Base-by-base conservation (phyloP, 176 grass and related monocot species). In the Carex scoparia region DNA sequence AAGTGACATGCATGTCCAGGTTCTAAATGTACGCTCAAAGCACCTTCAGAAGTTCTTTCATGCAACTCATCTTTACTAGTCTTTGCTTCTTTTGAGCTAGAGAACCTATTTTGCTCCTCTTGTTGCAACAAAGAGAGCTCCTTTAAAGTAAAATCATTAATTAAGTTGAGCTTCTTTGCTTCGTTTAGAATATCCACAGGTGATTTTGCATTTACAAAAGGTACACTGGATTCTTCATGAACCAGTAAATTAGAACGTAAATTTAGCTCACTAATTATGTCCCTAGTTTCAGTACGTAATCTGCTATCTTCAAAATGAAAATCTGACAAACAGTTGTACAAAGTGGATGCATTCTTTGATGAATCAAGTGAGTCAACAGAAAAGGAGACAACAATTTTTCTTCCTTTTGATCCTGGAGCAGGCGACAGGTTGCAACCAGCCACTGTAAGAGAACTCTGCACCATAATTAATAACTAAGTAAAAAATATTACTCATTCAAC, bases 401-500 rank as follows among this genome's bases (percentile, higher is more conserved):
- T 89, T 79, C 95, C 92, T 91, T 94, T 98, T 61, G 92, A 94
- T 88, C 55, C 91, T 49, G 95, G 95, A 85, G 84, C 89, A 87
- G 92, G 87, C 44, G 82, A 93, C 81, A 98, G 87, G 67, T 87
- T 88, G 89, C 95, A 94, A 80, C 95, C 95, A 91, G 95, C 90
- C 69, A 87, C 89, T 33, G 91, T 90, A 66, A 98, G 84, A 79
- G 91, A 94, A 84, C 55, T 94, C 95, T 98, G 92, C 59, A 87
- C 18, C 69, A 83, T 44, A 87, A 85, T 68, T 37, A 72, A 91
- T 75, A 78, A 56, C 11, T 57, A 18, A 58, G 28, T 79, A 58
- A 79, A 54, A 58, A 66, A 60, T 58, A 84, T 67, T 58, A 48
- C 3, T 59, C 31, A 86, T 19, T 78, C 75, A 57, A 48, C 35